Conservation (phyloP, 2,329 filamentous ascomycete genomes). For the Colletotrichum melonis region DNA sequence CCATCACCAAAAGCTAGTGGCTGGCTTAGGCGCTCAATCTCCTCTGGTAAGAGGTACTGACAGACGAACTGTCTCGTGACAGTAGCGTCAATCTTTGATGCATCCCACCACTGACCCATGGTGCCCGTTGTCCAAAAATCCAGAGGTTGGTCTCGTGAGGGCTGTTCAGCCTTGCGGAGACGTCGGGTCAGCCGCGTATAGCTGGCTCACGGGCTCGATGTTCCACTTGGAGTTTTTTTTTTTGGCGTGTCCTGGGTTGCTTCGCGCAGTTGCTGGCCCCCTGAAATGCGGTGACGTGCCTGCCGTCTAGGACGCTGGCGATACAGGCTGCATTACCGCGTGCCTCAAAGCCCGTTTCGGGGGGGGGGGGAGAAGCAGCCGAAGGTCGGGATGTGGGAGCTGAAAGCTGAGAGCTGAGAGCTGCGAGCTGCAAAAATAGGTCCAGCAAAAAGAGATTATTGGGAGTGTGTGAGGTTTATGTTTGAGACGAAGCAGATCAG, state of each 20-base stretch:
- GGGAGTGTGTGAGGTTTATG: constrained; percentile 29
- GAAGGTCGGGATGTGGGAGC: constrained; percentile 1
- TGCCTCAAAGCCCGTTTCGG: constrained; percentile 2
- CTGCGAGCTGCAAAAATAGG: not conserved
- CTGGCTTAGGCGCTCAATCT: constrained; percentile 70
- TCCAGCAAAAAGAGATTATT: not conserved
- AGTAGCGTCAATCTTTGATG: constrained; percentile 74
- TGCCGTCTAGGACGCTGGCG: constrained; percentile 26
- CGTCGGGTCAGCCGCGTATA: constrained; percentile 2
- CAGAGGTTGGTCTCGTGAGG: not conserved
- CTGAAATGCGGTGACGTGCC: constrained; percentile 18
- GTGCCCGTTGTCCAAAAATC: constrained; percentile 4
- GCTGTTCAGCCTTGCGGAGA: constrained; percentile 11
- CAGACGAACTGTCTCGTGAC: constrained; percentile 76
- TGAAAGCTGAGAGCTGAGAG: not conserved
- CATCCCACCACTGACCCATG: constrained; percentile 72
- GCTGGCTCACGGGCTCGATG: not conserved
- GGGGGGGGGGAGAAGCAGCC: constrained; percentile 2
- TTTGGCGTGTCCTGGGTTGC: constrained; percentile 1
- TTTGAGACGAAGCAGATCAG: constrained; percentile 30
- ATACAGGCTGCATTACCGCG: constrained; percentile 31
- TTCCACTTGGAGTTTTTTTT: not conserved
- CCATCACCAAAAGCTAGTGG: constrained; percentile 76
- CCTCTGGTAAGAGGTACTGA: constrained; percentile 71
- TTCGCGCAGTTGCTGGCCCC: constrained; percentile 1